These are phyloP conservation scores for Arabis alpina DNA, from an alignment of 345 rosid species.

Conservation along the genomic window DNA sequence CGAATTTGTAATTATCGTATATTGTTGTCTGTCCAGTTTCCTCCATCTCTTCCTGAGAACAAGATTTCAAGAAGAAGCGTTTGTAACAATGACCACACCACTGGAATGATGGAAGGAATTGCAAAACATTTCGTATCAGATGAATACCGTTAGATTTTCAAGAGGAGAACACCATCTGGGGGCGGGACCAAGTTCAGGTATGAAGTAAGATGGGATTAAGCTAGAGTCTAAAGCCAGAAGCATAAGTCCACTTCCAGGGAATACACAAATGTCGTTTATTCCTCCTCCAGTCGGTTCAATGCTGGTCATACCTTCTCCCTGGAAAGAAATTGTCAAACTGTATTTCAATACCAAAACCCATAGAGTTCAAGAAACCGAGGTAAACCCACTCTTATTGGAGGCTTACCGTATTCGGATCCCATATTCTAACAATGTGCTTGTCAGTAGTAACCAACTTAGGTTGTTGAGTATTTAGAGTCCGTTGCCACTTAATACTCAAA, in stretches of 20 bases:
- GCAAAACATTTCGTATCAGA: slow-evolving; percentile 8
- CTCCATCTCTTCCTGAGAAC: slow-evolving; percentile 89
- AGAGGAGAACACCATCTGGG: slow-evolving; percentile 90
- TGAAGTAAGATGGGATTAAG: slow-evolving; percentile 84
- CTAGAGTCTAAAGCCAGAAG: slow-evolving; percentile 80
- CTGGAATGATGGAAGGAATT: background rate
- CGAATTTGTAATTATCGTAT: slow-evolving; percentile 84
- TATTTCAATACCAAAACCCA: background rate
- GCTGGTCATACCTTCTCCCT: slow-evolving; percentile 95
- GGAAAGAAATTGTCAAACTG: slow-evolving; percentile 17
- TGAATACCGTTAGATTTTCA: slow-evolving; percentile 78
- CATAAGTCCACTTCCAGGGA: slow-evolving; percentile 85
- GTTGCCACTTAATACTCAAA: slow-evolving; percentile 94
- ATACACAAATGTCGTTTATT: slow-evolving; percentile 89
- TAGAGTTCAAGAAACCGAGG: background rate
- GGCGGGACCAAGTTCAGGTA: slow-evolving; percentile 95
- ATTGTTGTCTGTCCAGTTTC: slow-evolving; percentile 80
- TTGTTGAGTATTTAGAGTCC: slow-evolving; percentile 70
- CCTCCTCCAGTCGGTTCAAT: slow-evolving; percentile 86
- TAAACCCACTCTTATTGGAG: background rate
- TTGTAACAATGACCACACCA: slow-evolving; percentile 16
- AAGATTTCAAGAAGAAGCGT: slow-evolving; percentile 28
- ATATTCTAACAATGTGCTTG: slow-evolving; percentile 82
- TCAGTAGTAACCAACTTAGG: slow-evolving; percentile 83
- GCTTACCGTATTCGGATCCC: slow-evolving; percentile 94